Evolutionary conservation across 2,329 filamentous ascomycete species (phyloP), one percentile per base, ranked within the genome.

Genomic region (Ampelomyces quisqualis): DNA sequence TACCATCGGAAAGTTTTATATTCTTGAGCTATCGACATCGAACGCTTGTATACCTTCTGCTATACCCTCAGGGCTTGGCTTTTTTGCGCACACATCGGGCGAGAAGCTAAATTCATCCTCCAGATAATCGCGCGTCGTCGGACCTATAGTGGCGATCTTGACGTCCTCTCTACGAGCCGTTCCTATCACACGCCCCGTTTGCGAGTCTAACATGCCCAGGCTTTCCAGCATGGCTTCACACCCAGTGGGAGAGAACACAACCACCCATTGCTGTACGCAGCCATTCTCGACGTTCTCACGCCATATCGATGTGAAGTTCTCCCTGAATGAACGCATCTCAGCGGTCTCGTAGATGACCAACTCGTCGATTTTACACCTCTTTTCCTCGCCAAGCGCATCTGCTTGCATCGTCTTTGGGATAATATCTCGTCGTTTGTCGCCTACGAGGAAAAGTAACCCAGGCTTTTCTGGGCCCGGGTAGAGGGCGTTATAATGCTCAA

Each of bases 351-450:
- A 98, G 9, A 96, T 84, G 2, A 91, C 82, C 6, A 89, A 63
- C 67, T 97, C 90, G 24, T 86, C 79, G 1, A 97, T 85, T 6
- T 67, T 68, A 15, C 93, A 85, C 34, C 79, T 73, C 37, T 69
- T 67, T 10, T 72, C 60, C 0, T 62, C 49, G 0, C 77, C 67
- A 7, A 90, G 69, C 0, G 62, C 55, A 0, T 72, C 61, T 26
- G 79, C 77, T 74, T 83, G 86, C 24, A 97, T 72, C 1, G 81
- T 88, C 55, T 80, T 87, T 1, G 93, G 90, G 49, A 98, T 95
- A 51, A 95, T 82, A 64, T 97, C 93, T 30, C 93, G 76, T 39
- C 90, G 80, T 63, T 90, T 87, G 64, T 96, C 91, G 14, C 93
- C 93, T 0, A 95, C 90, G 10, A 94, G 78, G 65, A 97, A 98